A percentile compares a stretch with the other conserved stretches of the same genome.
Conservation (phyloP, 2,329 filamentous ascomycete species). For the Beauveria australis region DNA sequence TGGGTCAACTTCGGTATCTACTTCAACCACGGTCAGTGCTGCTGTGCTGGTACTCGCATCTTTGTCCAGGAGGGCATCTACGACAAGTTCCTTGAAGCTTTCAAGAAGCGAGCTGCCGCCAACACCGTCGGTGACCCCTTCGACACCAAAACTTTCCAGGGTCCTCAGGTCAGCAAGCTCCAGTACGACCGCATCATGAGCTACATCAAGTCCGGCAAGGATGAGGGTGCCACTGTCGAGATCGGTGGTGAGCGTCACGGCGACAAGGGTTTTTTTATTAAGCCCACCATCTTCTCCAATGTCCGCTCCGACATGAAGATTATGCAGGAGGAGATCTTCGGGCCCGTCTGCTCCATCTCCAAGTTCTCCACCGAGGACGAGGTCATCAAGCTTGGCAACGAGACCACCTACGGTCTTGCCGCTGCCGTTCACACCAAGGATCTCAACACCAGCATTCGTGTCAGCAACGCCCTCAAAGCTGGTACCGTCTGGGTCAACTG, state of each 20-base stretch:
- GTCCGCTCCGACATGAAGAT: slow-evolving; percentile 77
- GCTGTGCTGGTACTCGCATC: slow-evolving; percentile 67
- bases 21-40: slow-evolving; percentile 52
- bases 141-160: slow-evolving; percentile 67
- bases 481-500: slow-evolving; percentile 49
- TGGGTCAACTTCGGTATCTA: slow-evolving; percentile 63
- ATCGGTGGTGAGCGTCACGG: slow-evolving; percentile 44
- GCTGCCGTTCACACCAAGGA: slow-evolving; percentile 71
- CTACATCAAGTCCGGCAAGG: slow-evolving; percentile 57
- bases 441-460: slow-evolving; percentile 69
- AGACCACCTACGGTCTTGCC: slow-evolving; percentile 68
- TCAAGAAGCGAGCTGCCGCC: slow-evolving; percentile 62
- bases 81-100: slow-evolving; percentile 69
- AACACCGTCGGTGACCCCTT: slow-evolving; percentile 77
- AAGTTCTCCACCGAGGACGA: slow-evolving; percentile 77
- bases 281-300: slow-evolving; percentile 78
- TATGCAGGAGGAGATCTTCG: slow-evolving; percentile 81
- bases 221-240: slow-evolving; percentile 50
- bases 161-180: slow-evolving; percentile 69
- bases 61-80: slow-evolving; percentile 77
- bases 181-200: slow-evolving; percentile 80
- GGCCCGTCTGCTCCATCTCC: slow-evolving; percentile 69
- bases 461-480: slow-evolving; percentile 63
- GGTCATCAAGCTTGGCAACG: slow-evolving; percentile 63
- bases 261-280: slow-evolving; percentile 72